Base-by-base conservation (phyloP, 169 alveolate genomes). In the Cryptosporidium meleagridis region DNA sequence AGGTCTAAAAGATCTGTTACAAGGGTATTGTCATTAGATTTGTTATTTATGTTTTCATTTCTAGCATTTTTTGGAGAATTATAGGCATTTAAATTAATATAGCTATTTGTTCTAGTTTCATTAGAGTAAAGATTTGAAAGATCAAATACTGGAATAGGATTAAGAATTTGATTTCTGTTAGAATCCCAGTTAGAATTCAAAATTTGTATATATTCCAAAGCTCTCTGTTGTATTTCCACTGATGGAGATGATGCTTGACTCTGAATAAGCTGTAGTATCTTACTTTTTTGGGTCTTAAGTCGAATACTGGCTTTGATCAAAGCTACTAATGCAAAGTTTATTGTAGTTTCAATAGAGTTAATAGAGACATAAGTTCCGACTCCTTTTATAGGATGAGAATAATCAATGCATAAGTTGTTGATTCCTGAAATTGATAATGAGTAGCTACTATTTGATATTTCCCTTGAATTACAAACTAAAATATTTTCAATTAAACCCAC, bases 1-100 rank as follows among this genome's bases (percentile, higher is more conserved):
- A 73, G 53, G 70, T 80, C 89, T 12, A 80, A 29, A 35, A 80
- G 70, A 59, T 80, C 89, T n/a, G 89, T 59, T 18, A 62, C 89
- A 55, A 55, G 16, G 21, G 33, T 44, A 23, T 44, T 41, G 26
- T 62, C 55, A 16, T 72, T 51, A n/a, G 23, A 21, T 8, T 18
- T 75, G 3, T 29, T 37, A 26, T 53, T 8, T 21, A 48, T 21
- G 18, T 21, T 35, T 16, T 75, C 48, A 29, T 48, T 62, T 41
- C 39, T 62, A 26, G 21, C 45, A 8, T 12, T 33, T 21, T 65
- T 58, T 9, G 80, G 41, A 16, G 73, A 29, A 35, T 62, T 62
- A 65, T 12, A 18, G 26, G 65, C 44, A 29, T 51, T 65, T 0
- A 62, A 0, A 21, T 59, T 26, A 41, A 10, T 41, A 69, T 23